A percentile compares a stretch with the other conserved stretches of the same genome.
phyloP scores from a whole-genome alignment of 2,329 filamentous ascomycete genomes.

The Diaporthe batatas region DNA sequence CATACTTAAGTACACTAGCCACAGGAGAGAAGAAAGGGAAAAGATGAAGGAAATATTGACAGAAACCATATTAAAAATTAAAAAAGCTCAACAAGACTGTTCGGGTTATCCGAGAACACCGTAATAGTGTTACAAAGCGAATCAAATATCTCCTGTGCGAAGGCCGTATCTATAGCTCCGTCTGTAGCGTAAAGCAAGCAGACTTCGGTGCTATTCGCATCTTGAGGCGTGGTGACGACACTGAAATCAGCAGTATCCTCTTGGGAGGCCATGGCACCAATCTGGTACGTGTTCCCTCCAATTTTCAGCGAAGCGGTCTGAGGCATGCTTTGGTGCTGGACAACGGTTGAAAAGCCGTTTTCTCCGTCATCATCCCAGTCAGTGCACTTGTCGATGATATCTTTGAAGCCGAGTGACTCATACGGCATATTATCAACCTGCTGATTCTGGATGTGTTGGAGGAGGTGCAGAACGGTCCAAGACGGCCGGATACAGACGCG shows the following conservation, averaged over 20 bases:
- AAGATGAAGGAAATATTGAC: too few species aligned
- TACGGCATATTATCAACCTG: constrained; percentile 17
- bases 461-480: neutral
- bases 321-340: constrained; percentile 12
- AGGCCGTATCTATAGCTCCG: neutral
- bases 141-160: neutral
- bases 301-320: neutral
- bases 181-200: constrained; percentile 1
- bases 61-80: neutral
- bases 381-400: constrained; percentile 12
- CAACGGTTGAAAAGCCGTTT: neutral
- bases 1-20: too few species aligned
- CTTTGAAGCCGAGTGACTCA: constrained; percentile 8
- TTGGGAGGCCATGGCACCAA: neutral
- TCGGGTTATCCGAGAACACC: neutral
- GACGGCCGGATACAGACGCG: neutral
- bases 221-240: constrained; percentile 12
- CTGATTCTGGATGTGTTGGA: constrained; percentile 12
- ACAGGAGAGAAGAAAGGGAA: too few species aligned
- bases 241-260: constrained; percentile 18
- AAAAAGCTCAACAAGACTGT: neutral
- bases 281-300: neutral
- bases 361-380: constrained; percentile 3
- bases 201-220: constrained; percentile 1
- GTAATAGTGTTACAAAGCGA: constrained; percentile 3